Evolutionary conservation across 2,329 filamentous ascomycete species (phyloP), one percentile per base, ranked within the genome.

Genomic region (Claviceps digitariae): DNA sequence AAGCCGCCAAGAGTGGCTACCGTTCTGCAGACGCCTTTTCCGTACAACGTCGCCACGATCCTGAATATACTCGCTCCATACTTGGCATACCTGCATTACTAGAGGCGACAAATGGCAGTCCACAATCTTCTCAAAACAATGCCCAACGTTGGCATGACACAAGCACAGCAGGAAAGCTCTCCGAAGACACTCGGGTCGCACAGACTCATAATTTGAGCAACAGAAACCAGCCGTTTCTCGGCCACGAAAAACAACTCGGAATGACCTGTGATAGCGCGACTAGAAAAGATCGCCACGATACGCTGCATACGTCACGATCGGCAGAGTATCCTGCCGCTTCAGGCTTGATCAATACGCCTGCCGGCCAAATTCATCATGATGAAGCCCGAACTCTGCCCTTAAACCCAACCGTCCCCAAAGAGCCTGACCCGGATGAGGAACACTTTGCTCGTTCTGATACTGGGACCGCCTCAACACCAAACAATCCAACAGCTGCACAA

Each of bases 21-120:
- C 23, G 45, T 36, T 38, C 40, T 45, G 38, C 31, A 49, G 48
- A 50, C 12, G 31, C 13, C n/a, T 36, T 34, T 13, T 8, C 40
- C 17, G 45, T 41, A 41, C 21, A 34, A 38, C 41, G 29, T 21
- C 43, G 10, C 36, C 36, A 41, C 23, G 29, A 54, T 46, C n/a
- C 43, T 29, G 45, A 53, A 40, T 23, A 49, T 12, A 46, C 45
- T 40, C 51, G 45, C 34, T 47, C 54, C 6, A 36, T 46, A n/a
- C 52, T 55, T 29, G 45, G 52, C 29, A 51, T 52, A 23, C 31
- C 45, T 34, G 49, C 52, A 44, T 48, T 54, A 34, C 21, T 52
- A 45, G 54, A 49, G 27, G 38, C 34, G 34, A 51, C 36, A 27
- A 43, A 36, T 45, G 27, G 27, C 10, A 41, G 27, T n/a, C 15